Evolutionary conservation across 163 green algal genomes (phyloP).

Genomic region (Picocystis sp.): DNA sequence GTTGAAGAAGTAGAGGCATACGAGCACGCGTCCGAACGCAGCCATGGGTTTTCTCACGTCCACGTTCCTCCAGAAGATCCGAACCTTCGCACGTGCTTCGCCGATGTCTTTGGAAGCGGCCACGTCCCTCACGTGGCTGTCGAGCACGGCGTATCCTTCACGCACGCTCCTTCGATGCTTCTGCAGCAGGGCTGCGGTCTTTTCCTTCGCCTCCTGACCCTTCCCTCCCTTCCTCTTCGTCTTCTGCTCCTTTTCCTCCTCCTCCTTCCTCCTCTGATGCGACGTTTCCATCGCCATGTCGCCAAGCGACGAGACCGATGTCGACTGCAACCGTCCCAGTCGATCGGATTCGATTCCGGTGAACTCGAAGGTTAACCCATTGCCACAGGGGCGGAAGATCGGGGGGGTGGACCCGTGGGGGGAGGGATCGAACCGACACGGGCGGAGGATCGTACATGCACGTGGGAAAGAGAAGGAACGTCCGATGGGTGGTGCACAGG

Average conservation of each 20-base stretch:
- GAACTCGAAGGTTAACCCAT: no score
- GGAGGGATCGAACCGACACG: no score
- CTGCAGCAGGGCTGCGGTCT: no score
- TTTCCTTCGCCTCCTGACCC: no score
- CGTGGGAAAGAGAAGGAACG: no score
- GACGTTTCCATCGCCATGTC: slow-evolving; percentile 2
- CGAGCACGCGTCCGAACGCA: slow-evolving; percentile 7
- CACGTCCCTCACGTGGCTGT: slow-evolving; percentile 8
- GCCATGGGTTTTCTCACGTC: slow-evolving; percentile 2
- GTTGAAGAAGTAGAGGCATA: slow-evolving; percentile 26
- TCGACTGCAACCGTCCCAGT: no score
- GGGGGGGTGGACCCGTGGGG: no score
- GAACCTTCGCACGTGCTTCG: slow-evolving; percentile 10
- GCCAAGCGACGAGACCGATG: no score
- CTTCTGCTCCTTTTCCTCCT: slow-evolving; percentile 4
- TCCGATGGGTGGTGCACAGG: no score
- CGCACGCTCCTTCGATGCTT: neutral
- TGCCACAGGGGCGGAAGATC: no score
- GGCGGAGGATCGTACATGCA: no score
- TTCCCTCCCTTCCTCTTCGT: neutral
- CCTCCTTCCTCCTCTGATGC: slow-evolving; percentile 1
- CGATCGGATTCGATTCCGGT: no score
- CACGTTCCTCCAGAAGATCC: slow-evolving; percentile 1
- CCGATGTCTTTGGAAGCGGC: slow-evolving; percentile 7
- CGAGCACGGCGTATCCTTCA: neutral